Evolutionary conservation across 257 asterid species (phyloP), one percentile per base, ranked within the genome.

Genomic region (Buddleja alternifolia): DNA sequence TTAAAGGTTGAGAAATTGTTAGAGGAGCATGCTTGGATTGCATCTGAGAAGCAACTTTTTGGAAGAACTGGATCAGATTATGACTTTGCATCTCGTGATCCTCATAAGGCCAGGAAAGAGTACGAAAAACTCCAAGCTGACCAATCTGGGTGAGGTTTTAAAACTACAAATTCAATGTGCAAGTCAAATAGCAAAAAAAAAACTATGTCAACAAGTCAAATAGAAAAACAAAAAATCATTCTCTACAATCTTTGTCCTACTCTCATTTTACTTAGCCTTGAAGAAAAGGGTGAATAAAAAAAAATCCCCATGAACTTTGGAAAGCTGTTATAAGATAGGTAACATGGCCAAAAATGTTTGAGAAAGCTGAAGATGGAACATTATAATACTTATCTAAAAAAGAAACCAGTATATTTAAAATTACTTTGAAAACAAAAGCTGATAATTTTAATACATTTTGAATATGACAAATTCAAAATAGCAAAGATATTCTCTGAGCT

Each of bases 241-340:
- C 57, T 56, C 74, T 72, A 74, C 63, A 29, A n/a, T 70, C 67
- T 65, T 53, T 44, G 32, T 72, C 23, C 51, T 69, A 59, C 15
- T 50, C 61, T 52, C 56, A 55, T 73, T 72, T 72, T 77, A 37
- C 58, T 65, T 75, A 91, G 99, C 66, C 95, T 94, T 56, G 99
- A n/a, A 94, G 91, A 94, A 94, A 84, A 87, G 99, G 75, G 97
- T 94, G 69, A 91, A 94, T 73, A 94, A 94, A 83, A 94, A 94
- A n/a, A n/a, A n/a, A n/a, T n/a, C n/a, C n/a, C n/a, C n/a, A n/a
- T n/a, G n/a, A n/a, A n/a, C n/a, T n/a, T n/a, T n/a, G n/a, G n/a
- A n/a, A n/a, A n/a, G n/a, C n/a, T n/a, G n/a, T n/a, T n/a, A n/a
- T n/a, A n/a, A n/a, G n/a, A n/a, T n/a, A n/a, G n/a, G n/a, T n/a